Evolutionary conservation across 345 rosid genomes (phyloP).

Genomic region (Murraya paniculata): DNA sequence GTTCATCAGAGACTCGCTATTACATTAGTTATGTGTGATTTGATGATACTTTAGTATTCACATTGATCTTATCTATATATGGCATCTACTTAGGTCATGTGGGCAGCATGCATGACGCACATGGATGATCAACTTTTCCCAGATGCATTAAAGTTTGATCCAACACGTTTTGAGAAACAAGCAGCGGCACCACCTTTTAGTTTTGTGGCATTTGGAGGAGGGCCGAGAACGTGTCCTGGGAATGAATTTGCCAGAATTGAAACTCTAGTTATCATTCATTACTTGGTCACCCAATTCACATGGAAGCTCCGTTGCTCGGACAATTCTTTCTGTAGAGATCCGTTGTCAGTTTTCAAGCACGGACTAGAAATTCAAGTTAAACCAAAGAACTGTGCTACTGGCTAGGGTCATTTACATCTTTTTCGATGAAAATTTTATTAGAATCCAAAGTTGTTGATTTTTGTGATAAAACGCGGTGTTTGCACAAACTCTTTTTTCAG

Average conservation of each 20-base stretch:
- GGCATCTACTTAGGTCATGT: constrained; percentile 21
- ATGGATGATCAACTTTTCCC: constrained; percentile 31
- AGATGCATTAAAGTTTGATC: constrained; percentile 27
- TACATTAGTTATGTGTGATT: neutral
- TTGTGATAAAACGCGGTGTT: no score
- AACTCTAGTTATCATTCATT: constrained; percentile 24
- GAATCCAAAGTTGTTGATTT: no score
- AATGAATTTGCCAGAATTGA: constrained; percentile 34
- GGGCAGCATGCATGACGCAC: constrained; percentile 30
- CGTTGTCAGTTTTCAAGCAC: constrained; percentile 16
- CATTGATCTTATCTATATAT: no score
- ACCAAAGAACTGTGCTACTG: constrained; percentile 8
- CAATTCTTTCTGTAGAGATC: constrained; percentile 14
- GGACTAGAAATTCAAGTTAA: constrained; percentile 17
- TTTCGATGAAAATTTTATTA: no score
- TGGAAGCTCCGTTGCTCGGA: constrained; percentile 17
- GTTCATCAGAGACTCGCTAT: neutral
- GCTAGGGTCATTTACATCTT: no score
- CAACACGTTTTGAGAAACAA: constrained; percentile 28
- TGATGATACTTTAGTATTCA: neutral
- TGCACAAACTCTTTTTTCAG: no score
- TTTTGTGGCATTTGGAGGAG: constrained; percentile 31
- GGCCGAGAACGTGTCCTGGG: constrained; percentile 30
- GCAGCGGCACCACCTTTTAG: constrained; percentile 20
- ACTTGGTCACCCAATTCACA: constrained; percentile 25